A percentile compares a stretch with the other conserved stretches of the same genome.
phyloP scores from a whole-genome alignment of 345 rosid species.

The Populus davidiana region DNA sequence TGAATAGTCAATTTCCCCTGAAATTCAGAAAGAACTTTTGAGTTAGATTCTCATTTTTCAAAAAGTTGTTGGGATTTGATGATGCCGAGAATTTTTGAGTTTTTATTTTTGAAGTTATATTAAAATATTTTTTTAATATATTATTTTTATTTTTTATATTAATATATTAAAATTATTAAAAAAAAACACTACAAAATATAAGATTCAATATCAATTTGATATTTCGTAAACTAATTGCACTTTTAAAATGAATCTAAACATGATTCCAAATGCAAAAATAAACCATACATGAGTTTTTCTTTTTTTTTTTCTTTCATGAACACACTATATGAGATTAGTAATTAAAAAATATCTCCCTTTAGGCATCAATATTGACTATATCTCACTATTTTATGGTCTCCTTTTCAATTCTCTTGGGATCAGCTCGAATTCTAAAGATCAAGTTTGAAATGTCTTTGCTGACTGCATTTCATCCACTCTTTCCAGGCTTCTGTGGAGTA shows the following conservation, averaged over 20 bases:
- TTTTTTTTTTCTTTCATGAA: too few relatives aligned
- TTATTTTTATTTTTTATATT: too few relatives aligned
- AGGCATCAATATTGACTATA: slow-evolving; percentile 11
- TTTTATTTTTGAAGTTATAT: too few relatives aligned
- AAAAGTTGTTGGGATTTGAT: background rate
- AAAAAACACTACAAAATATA: too few relatives aligned
- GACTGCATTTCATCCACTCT: background rate
- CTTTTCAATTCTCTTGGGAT: background rate
- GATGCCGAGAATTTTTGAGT: too few relatives aligned
- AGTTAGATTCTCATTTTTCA: background rate
- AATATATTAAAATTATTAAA: too few relatives aligned
- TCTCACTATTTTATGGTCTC: background rate
- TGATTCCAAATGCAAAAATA: too few relatives aligned
- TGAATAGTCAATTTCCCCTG: background rate
- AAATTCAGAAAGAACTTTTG: background rate
- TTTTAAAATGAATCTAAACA: too few relatives aligned
- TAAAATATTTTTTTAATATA: too few relatives aligned
- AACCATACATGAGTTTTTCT: too few relatives aligned
- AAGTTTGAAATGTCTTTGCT: slow-evolving; percentile 8
- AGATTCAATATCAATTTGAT: too few relatives aligned
- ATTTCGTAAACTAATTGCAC: too few relatives aligned
- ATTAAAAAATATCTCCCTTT: background rate
- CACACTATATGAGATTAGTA: background rate
- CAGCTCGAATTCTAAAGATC: background rate
- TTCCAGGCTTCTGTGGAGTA: background rate